Conservation (phyloP, 2,329 filamentous ascomycete genomes). For the Niveomyces coronatus region DNA sequence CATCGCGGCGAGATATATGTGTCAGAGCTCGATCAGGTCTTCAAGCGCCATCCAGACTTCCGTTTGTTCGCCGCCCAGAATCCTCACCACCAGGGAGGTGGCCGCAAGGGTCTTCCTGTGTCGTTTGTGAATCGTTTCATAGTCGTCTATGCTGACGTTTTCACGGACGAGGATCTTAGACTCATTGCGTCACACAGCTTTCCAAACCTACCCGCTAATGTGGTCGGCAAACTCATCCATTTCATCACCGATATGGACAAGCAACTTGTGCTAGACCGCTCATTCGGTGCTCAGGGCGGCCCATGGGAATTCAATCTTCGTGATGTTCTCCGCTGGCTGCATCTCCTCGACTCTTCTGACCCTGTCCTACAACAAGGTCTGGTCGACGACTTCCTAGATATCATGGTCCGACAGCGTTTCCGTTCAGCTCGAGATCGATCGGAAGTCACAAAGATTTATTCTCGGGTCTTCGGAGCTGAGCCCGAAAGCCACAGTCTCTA, state of each 20-base stretch:
- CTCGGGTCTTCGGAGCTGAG: conserved; percentile 45
- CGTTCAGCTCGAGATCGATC: conserved; percentile 58
- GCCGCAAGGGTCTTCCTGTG: conserved; percentile 83
- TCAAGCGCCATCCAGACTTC: conserved; percentile 80
- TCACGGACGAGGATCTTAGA: conserved; percentile 69
- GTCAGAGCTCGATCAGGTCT: conserved; percentile 88
- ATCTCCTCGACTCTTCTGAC: conserved; percentile 44
- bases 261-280: conserved; percentile 49
- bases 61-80: conserved; percentile 96
- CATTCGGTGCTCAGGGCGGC: conserved; percentile 54
- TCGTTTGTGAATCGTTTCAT: conserved; percentile 98
- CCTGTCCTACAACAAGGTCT: conserved; percentile 50
- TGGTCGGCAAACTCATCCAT: conserved; percentile 57
- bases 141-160: conserved; percentile 91
- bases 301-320: conserved; percentile 96
- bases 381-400: conserved; percentile 64
- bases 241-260: conserved; percentile 76
- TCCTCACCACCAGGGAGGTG: conserved; percentile 92
- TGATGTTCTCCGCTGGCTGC: conserved; percentile 81
- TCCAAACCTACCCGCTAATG: conserved; percentile 46
- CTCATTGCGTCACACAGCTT: conserved; percentile 75
- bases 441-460: conserved; percentile 56
- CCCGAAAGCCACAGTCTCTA: conserved; percentile 54
- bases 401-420: conserved; percentile 83
- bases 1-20: conserved; percentile 94